Base-by-base conservation (phyloP, 768 basidiomycete genomes). In the Phanerodontia chrysosporium region DNA sequence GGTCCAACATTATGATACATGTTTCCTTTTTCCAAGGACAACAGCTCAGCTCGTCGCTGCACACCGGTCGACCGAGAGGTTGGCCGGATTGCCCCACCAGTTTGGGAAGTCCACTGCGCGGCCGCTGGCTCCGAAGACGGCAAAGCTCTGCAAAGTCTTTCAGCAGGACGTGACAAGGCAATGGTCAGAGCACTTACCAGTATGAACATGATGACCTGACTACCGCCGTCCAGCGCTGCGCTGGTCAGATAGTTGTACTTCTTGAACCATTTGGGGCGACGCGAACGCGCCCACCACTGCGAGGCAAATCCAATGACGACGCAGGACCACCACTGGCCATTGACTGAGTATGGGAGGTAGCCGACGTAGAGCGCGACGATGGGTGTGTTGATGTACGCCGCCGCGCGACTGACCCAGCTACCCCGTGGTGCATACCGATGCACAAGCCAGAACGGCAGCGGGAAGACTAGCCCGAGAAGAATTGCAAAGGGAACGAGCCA, bases 241-340 rank as follows among this genome's bases (percentile, higher is more conserved):
- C 75, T 77, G 12, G 76, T 69, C 46, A 80, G 70, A 65, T 77
- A 78, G 65, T 79, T 76, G 69, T 77, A 75, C 75, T 80, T 82
- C 60, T 74, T 76, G 68, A 80, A 80, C 77, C 77, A 79, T n/a
- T 64, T 67, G 5, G 79, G 78, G 18, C 72, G 65, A 42, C 74
- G 68, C 8, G 72, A 74, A 49, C 80, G 70, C 22, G 78, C 74
- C 78, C 78, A 82, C 74, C 76, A 81, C 64, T 82, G 80, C 4
- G 77, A 75, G 18, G 67, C 67, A 52, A 78, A 68, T 3, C 82
- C 82, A 55, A 84, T 81, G 25, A 83, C 69, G 48, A 81, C 62
- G 59, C 81, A 82, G 6, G 79, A 77, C 74, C 78, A 80, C 78
- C 80, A 82, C 71, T 80, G 77, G 13, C 80, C 80, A 62, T 83